Percentiles rank a stretch among this genome's conserved stretches.
These are phyloP conservation scores for Hanseniaspora osmophila DNA, from an alignment of 805 yeast genomes.

Conservation along the genomic window DNA sequence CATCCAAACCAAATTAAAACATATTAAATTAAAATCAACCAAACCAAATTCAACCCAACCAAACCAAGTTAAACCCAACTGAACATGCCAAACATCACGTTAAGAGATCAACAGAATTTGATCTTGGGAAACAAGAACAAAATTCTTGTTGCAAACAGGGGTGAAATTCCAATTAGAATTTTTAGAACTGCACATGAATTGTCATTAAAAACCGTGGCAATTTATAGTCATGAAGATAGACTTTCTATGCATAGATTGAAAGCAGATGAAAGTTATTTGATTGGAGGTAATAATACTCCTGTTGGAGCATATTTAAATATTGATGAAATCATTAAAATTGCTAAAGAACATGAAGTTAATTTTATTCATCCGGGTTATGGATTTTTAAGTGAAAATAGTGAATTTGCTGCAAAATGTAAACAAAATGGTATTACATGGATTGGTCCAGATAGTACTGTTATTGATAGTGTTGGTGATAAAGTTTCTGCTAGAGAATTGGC, in stretches of 20 bases:
- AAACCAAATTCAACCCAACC: neutral
- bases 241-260: slow-evolving; percentile 88
- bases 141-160: slow-evolving; percentile 72
- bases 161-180: slow-evolving; percentile 76
- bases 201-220: slow-evolving; percentile 93
- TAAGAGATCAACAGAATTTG: slow-evolving; percentile 22
- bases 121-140: slow-evolving; percentile 31
- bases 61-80: slow-evolving; percentile 1
- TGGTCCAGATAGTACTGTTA: slow-evolving; percentile 80
- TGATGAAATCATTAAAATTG: slow-evolving; percentile 85
- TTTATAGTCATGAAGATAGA: slow-evolving; percentile 91
- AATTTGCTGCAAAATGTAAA: slow-evolving; percentile 82
- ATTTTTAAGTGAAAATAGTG: slow-evolving; percentile 79
- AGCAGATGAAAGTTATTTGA: slow-evolving; percentile 86
- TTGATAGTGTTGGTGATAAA: slow-evolving; percentile 93
- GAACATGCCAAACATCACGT: neutral
- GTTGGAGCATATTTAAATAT: slow-evolving; percentile 92
- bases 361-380: slow-evolving; percentile 94
- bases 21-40: neutral
- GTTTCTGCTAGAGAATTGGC: slow-evolving; percentile 89
- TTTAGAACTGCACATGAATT: slow-evolving; percentile 96
- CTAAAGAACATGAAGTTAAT: slow-evolving; percentile 60
- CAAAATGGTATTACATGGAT: slow-evolving; percentile 90
- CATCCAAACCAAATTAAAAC: too few relatives aligned
- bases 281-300: slow-evolving; percentile 64